phyloP scores from a whole-genome alignment of 2,329 filamentous ascomycete species.

The Rosellinia necatrix region DNA sequence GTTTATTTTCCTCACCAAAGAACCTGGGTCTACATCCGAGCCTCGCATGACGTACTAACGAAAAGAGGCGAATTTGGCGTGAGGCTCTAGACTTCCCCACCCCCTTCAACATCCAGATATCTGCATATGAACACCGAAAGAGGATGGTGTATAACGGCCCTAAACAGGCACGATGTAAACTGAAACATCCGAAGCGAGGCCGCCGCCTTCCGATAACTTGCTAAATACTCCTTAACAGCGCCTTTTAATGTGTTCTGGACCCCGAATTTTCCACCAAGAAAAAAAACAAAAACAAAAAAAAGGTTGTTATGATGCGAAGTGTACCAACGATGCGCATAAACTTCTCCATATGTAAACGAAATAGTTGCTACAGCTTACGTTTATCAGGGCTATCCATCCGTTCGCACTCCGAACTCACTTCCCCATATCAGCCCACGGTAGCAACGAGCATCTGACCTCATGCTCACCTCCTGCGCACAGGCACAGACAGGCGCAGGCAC shows the following conservation, averaged over 20 bases:
- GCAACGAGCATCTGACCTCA: conserved; percentile 10
- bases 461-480: conserved; percentile 9
- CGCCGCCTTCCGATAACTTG: conserved; percentile 10
- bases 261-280: background rate
- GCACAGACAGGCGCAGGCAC: background rate
- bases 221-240: background rate
- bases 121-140: conserved; percentile 11
- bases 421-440: conserved; percentile 6
- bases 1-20: background rate
- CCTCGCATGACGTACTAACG: too few species aligned
- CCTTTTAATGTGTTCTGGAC: conserved; percentile 16
- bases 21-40: conserved; percentile 5
- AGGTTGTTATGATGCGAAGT: conserved; percentile 5
- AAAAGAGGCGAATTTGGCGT: conserved; percentile 2
- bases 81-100: conserved; percentile 21
- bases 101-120: conserved; percentile 1
- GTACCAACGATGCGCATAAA: background rate
- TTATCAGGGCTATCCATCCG: background rate
- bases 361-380: background rate
- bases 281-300: conserved; percentile 4
- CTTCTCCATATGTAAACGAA: background rate
- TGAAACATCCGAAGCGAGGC: conserved; percentile 13
- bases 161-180: conserved; percentile 4
- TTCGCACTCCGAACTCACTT: conserved; percentile 1
- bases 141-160: conserved; percentile 13